phyloP scores from a whole-genome alignment of 441 rosid genomes.

The Gossypium laxum region DNA sequence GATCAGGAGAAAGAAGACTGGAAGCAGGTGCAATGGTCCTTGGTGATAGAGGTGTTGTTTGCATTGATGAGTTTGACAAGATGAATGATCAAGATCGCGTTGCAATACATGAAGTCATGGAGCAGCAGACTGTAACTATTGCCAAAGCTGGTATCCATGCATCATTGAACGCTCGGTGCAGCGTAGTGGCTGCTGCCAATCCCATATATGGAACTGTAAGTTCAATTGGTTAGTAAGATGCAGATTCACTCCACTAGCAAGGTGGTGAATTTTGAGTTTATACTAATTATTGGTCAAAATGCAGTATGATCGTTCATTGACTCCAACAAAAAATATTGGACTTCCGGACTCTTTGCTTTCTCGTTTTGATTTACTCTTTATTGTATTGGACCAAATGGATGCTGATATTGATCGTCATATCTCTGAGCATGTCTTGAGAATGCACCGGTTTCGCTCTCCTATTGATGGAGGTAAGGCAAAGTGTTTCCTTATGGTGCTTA shows the following conservation, averaged over 20 bases:
- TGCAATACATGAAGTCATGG: constrained; percentile 99
- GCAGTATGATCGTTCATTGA: constrained; percentile 92
- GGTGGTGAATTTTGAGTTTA: not conserved
- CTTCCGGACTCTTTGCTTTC: constrained; percentile 98
- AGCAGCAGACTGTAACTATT: constrained; percentile 96
- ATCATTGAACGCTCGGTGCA: constrained; percentile 90
- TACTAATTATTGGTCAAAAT: constrained; percentile 16
- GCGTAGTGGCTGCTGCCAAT: constrained; percentile 98
- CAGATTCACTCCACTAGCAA: not conserved
- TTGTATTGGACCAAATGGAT: constrained; percentile 98
- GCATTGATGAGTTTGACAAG: constrained; percentile 97
- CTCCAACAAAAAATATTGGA: constrained; percentile 97
- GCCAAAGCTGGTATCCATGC: constrained; percentile 99
- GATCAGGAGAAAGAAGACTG: constrained; percentile 85
- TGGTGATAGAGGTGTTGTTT: constrained; percentile 90
- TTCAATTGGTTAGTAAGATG: not conserved
- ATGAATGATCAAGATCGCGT: constrained; percentile 99
- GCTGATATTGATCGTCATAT: constrained; percentile 76
- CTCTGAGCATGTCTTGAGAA: constrained; percentile 89
- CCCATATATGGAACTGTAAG: constrained; percentile 98
- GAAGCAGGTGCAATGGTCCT: constrained; percentile 99
- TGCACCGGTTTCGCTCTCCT: constrained; percentile 75
- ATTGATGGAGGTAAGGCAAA: constrained; percentile 56
- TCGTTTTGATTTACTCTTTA: constrained; percentile 90
- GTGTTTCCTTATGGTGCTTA: too few species aligned